phyloP scores from a whole-genome alignment of 1,284 basidiomycete genomes.

The Xanthoconium separans region DNA sequence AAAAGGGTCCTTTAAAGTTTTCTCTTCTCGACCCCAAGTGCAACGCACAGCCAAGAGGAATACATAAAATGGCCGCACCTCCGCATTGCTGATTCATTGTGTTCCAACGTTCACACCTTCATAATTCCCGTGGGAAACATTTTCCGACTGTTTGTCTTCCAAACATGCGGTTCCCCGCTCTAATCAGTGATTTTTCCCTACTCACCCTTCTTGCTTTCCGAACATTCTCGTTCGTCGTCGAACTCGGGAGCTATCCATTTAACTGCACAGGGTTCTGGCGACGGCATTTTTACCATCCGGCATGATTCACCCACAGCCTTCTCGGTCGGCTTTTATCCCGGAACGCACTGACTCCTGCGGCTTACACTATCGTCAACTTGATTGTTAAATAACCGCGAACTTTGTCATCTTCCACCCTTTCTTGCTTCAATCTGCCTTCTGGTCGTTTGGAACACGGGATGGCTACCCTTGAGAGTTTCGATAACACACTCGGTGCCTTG shows the following conservation, averaged over 20 bases:
- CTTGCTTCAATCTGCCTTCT: not conserved
- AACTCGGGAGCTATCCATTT: not conserved
- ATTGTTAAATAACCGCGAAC: not conserved
- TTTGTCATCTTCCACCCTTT: not conserved
- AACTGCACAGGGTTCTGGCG: not conserved
- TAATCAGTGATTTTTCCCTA: no score
- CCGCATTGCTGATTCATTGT: no score
- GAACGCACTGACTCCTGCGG: not conserved
- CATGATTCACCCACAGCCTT: not conserved
- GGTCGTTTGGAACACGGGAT: conserved; percentile 11
- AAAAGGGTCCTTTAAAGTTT: no score
- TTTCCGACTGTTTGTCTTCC: no score
- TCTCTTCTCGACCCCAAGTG: no score
- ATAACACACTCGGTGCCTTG: conserved; percentile 60
- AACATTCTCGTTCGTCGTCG: not conserved
- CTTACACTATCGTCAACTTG: conserved; percentile 11
- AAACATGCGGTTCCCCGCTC: no score
- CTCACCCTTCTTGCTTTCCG: not conserved
- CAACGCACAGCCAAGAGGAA: no score
- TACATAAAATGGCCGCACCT: no score
- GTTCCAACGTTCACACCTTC: no score
- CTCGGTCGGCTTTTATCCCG: not conserved
- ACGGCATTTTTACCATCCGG: not conserved
- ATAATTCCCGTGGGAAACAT: no score
- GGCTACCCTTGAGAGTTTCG: conserved; percentile 26